A percentile compares a stretch with the other conserved stretches of the same genome.
phyloP scores from a whole-genome alignment of 192 early-diverging fungal species.

The Coemansia sp. region DNA sequence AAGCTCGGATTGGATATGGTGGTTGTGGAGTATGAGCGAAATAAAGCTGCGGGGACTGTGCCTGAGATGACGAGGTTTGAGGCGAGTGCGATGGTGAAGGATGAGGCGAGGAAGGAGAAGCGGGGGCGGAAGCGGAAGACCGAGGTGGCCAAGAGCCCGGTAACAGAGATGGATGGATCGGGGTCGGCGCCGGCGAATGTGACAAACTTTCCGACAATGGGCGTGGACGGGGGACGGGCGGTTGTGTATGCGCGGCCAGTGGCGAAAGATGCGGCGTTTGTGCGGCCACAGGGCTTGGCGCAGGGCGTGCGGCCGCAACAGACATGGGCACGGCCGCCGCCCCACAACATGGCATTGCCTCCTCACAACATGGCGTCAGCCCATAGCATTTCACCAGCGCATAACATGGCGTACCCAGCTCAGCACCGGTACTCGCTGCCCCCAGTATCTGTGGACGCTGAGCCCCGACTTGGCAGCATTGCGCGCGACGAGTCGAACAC shows the following conservation, averaged over 20 bases:
- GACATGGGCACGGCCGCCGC: background rate
- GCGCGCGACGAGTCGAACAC: conserved; percentile 30
- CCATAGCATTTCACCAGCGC: background rate
- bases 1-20: conserved; percentile 55
- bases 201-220: conserved; percentile 44
- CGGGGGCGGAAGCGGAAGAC: conserved; percentile 48
- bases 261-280: background rate
- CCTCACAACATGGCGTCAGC: background rate
- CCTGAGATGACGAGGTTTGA: conserved; percentile 27
- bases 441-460: background rate
- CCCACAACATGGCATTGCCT: background rate
- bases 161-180: conserved; percentile 1
- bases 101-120: conserved; percentile 25
- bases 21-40: conserved; percentile 39
- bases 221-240: conserved; percentile 43
- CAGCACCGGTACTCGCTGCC: conserved; percentile 7
- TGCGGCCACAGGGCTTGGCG: background rate
- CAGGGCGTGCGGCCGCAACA: background rate
- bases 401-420: background rate
- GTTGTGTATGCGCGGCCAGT: conserved; percentile 28
- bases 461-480: background rate
- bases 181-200: conserved; percentile 33
- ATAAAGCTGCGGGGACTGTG: conserved; percentile 23
- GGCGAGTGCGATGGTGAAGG: conserved; percentile 10
- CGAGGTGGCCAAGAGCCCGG: conserved; percentile 11